Conservation (phyloP, 1,284 basidiomycete species). For the Cutaneotrichosporon mucoides region DNA sequence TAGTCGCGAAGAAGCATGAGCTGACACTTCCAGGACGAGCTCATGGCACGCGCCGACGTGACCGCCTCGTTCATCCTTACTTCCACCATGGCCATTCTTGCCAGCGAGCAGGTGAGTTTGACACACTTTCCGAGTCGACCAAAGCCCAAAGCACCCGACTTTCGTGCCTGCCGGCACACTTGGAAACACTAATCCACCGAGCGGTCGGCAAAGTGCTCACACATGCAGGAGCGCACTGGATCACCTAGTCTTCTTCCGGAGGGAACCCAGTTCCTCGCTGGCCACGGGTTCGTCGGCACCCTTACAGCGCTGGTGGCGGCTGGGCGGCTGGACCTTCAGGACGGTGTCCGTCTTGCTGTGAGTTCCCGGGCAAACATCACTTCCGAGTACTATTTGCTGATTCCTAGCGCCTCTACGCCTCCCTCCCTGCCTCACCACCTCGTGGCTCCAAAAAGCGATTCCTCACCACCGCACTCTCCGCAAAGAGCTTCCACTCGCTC, state of each 20-base stretch:
- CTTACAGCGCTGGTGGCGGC: conserved; percentile 45
- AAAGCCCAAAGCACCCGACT: not conserved
- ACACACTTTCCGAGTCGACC: too few species aligned
- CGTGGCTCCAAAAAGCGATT: conserved; percentile 18
- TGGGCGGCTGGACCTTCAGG: conserved; percentile 41
- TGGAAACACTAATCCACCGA: too few species aligned
- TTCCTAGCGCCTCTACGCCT: conserved; percentile 33
- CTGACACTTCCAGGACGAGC: conserved; percentile 36
- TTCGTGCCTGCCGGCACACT: not conserved
- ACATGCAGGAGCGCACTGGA: conserved; percentile 31
- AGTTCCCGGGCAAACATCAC: not conserved
- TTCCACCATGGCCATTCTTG: conserved; percentile 46
- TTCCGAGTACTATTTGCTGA: not conserved
- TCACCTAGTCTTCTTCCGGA: conserved; percentile 32
- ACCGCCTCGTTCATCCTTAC: conserved; percentile 47
- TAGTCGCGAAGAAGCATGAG: not conserved
- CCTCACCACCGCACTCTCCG: conserved; percentile 44
- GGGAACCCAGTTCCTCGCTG: conserved; percentile 42
- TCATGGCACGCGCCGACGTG: conserved; percentile 45
- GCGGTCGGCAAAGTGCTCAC: too few species aligned
- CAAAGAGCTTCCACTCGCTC: conserved; percentile 43
- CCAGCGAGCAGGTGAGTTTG: conserved; percentile 37
- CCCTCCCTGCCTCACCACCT: conserved; percentile 32
- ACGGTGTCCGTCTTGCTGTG: conserved; percentile 39
- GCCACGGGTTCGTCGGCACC: conserved; percentile 48